Evolutionary conservation across 1,284 basidiomycete genomes (phyloP), one percentile per base, ranked within the genome.

Genomic region (Calocybe gambosa): DNA sequence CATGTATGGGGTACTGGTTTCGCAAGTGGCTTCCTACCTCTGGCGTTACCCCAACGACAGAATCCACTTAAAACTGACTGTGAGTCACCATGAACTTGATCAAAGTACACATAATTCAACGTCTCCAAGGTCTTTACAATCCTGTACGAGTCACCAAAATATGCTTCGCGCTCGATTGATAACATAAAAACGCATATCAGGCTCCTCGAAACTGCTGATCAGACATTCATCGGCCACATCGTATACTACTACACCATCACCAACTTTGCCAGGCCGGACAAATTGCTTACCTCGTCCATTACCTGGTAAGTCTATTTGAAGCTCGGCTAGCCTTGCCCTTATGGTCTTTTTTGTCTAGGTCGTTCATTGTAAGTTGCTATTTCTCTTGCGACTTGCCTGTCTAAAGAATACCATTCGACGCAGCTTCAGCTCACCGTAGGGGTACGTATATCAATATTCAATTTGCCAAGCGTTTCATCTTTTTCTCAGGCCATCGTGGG

Each of bases 21-120:
- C 74, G 13, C 83, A 85, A 58, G 64, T 71, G 4, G 77, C 74
- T 61, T 67, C 69, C 20, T 85, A 85, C 55, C 78, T 76, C 56
- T 61, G 65, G 51, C 69, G 72, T 38, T 85, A 79, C 60, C 74
- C 75, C 43, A 63, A 64, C 19, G 82, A 85, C 62, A 71, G 68
- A 45, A 19, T 50, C 12, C 58, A 71, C 34, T 79, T 81, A 58
- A 85, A 82, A 59, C 36, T 61, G 35, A 55, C 78, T 51, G 83
- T 85, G 56, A 55, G 78, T 70, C 3, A 44, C 26, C 37, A 25
- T 35, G 50, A 16, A 39, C 33, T 31, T 39, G 33, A 34, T 3
- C 4, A 7, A 29, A n/a, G 12, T 21, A 20, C 16, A 10, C 5
- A n/a, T 23, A 6, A 35, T 36, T 39, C 1, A 21, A 20, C 42